These are phyloP conservation scores for Exophiala alcalophila DNA, from an alignment of 2,329 filamentous ascomycete genomes.

Conservation along the genomic window DNA sequence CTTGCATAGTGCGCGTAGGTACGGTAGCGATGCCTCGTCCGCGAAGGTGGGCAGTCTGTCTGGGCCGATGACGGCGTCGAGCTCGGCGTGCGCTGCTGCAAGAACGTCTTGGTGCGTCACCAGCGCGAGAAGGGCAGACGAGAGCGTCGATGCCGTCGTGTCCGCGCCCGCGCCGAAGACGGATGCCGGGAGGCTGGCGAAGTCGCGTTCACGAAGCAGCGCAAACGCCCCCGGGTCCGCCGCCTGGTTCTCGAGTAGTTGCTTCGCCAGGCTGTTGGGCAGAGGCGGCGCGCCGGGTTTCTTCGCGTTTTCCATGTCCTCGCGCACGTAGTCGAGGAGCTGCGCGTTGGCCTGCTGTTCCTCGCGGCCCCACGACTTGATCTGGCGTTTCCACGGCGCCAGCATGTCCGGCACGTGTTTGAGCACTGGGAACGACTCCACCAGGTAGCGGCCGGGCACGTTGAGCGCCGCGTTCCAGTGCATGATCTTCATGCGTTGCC, in stretches of 20 bases:
- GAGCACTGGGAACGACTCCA: conserved; percentile 36
- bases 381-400: conserved; percentile 36
- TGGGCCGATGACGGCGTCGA: conserved; percentile 37
- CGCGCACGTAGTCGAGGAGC: conserved; percentile 41
- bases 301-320: conserved; percentile 33
- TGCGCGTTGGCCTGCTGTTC: conserved; percentile 33
- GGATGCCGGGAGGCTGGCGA: conserved; percentile 36
- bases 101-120: conserved; percentile 31
- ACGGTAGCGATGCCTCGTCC: conserved; percentile 38
- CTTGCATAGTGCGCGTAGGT: conserved; percentile 42
- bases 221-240: conserved; percentile 35
- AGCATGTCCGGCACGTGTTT: conserved; percentile 32
- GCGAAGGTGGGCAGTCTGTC: conserved; percentile 36
- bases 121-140: conserved; percentile 34
- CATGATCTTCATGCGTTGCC: conserved; percentile 36
- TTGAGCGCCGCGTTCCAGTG: conserved; percentile 38
- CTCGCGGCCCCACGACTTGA: conserved; percentile 30
- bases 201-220: conserved; percentile 40
- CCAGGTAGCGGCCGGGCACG: conserved; percentile 40
- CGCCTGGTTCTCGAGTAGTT: conserved; percentile 40
- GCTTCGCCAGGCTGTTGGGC: conserved; percentile 45
- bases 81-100: conserved; percentile 33
- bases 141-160: conserved; percentile 36
- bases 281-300: conserved; percentile 29
- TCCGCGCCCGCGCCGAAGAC: conserved; percentile 36